These are phyloP conservation scores for Beauveria rudraprayagi DNA, from an alignment of 2,329 filamentous ascomycete species.

Conservation along the genomic window DNA sequence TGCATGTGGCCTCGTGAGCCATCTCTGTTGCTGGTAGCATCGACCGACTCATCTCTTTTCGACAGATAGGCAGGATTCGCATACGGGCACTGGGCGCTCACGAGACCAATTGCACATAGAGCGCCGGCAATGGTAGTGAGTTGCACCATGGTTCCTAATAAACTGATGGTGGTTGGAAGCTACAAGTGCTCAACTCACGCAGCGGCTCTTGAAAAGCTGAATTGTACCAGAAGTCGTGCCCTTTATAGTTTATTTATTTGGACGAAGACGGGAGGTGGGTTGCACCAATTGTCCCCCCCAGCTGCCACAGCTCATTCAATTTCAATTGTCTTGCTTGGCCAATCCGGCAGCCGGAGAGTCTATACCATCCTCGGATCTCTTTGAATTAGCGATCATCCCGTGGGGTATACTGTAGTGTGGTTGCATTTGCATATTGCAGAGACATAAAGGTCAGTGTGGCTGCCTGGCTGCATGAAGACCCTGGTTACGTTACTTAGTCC, in stretches of 20 bases:
- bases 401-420: background rate
- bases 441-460: background rate
- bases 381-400: background rate
- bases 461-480: background rate
- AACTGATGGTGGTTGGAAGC: background rate
- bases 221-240: background rate
- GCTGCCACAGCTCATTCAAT: no score
- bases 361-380: background rate
- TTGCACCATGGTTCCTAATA: constrained; percentile 19
- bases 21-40: constrained; percentile 8
- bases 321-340: background rate
- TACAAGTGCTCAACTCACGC: background rate
- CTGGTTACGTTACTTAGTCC: background rate
- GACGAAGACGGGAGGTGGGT: background rate
- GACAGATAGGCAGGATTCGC: constrained; percentile 21
- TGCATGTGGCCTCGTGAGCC: constrained; percentile 24
- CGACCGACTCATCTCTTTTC: constrained; percentile 15
- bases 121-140: constrained; percentile 16
- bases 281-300: background rate
- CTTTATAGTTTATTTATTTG: background rate
- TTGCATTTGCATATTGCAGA: background rate
- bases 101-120: constrained; percentile 21
- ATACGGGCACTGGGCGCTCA: constrained; percentile 26
- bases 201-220: background rate
- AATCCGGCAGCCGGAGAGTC: background rate